These are phyloP conservation scores for Leishmania arabica DNA, from an alignment of 208 protist species.

Conservation along the genomic window DNA sequence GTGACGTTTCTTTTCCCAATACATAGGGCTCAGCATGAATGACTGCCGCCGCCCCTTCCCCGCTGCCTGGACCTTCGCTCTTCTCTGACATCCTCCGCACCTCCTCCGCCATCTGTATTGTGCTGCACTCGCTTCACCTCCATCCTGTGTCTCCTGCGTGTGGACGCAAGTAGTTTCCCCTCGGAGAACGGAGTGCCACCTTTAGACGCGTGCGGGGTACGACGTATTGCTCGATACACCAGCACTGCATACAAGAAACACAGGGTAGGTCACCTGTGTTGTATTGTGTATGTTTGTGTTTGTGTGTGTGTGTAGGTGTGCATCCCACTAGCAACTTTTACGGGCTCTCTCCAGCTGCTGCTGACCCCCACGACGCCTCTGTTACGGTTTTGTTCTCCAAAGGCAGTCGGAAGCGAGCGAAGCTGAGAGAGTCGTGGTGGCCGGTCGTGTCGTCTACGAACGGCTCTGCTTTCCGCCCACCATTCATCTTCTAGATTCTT, in stretches of 20 bases:
- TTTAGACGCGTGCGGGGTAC: neutral
- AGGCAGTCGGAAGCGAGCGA: neutral
- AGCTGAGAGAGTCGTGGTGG: neutral
- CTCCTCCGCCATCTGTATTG: neutral
- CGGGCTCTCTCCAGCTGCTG: neutral
- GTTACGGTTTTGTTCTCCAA: neutral
- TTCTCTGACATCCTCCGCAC: neutral
- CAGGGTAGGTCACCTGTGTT: neutral
- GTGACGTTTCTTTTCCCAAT: neutral
- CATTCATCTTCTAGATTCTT: neutral
- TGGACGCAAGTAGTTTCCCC: neutral
- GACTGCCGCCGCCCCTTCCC: neutral
- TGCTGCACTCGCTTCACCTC: neutral
- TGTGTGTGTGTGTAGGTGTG: neutral
- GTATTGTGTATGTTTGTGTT: neutral
- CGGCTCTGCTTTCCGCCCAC: constrained; percentile 8
- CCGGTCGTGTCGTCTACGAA: neutral
- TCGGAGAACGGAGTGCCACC: neutral
- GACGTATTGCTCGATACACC: neutral
- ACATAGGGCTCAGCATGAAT: neutral
- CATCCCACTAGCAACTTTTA: no score
- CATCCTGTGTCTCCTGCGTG: neutral
- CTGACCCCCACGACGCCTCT: neutral
- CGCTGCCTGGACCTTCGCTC: no score
- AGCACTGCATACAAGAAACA: neutral